A percentile compares a stretch with the other conserved stretches of the same genome.
These are phyloP conservation scores for Simplicillium sp. DNA, from an alignment of 2,329 filamentous ascomycete species.

Conservation along the genomic window DNA sequence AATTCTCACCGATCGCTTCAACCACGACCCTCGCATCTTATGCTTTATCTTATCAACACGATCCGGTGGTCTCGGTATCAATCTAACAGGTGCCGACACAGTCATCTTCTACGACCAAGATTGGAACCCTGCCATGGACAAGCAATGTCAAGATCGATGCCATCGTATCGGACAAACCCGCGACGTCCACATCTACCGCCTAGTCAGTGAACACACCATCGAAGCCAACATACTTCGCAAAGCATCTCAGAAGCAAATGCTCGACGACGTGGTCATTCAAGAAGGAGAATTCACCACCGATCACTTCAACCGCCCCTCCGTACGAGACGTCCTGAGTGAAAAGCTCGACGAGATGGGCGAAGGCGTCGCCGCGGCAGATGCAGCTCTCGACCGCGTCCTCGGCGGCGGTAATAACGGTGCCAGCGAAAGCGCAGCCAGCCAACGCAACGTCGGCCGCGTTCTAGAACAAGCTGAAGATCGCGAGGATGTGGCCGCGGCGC, in stretches of 20 bases:
- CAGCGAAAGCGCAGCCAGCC: conserved; percentile 46
- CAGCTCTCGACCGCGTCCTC: conserved; percentile 78
- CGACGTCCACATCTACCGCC: conserved; percentile 94
- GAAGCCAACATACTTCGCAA: conserved; percentile 97
- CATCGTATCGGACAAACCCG: conserved; percentile 96
- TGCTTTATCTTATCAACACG: conserved; percentile 93
- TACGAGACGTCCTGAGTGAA: conserved; percentile 58
- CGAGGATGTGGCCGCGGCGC: conserved; percentile 84
- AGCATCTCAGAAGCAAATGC: conserved; percentile 92
- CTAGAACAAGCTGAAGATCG: conserved; percentile 87
- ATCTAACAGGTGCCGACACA: conserved; percentile 90
- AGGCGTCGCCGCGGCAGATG: conserved; percentile 62
- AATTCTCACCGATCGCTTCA: conserved; percentile 93
- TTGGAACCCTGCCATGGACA: conserved; percentile 99
- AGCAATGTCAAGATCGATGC: conserved; percentile 94
- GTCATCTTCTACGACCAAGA: conserved; percentile 99
- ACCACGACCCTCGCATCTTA: conserved; percentile 82
- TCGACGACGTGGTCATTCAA: conserved; percentile 97
- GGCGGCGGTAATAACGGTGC: conserved; percentile 32
- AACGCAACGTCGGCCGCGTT: conserved; percentile 55
- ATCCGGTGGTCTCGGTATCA: conserved; percentile 91
- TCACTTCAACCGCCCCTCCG: conserved; percentile 75
- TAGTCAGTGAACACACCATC: conserved; percentile 89
- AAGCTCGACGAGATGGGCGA: conserved; percentile 38
- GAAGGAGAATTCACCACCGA: conserved; percentile 97